Conservation (phyloP, 441 rosid genomes). For the Dalechampia spathulata region DNA sequence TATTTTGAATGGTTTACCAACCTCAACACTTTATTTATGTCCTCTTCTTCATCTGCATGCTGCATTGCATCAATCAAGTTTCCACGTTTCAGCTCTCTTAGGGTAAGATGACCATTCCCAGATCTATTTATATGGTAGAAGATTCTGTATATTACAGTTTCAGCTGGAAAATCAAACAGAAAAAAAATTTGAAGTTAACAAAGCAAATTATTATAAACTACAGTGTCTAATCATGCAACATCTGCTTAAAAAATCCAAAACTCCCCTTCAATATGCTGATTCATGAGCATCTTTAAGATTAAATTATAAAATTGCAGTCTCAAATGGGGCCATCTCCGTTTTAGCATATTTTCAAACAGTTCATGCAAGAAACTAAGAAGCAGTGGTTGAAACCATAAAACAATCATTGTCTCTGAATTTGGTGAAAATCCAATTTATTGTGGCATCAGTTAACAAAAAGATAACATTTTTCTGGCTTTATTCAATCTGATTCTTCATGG, state of each 20-base stretch:
- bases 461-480: too few relatives aligned
- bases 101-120: slow-evolving; percentile 77
- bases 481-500: too few relatives aligned
- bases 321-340: too few relatives aligned
- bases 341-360: not conserved
- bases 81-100: slow-evolving; percentile 88
- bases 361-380: not conserved
- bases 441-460: too few relatives aligned
- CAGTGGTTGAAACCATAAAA: not conserved
- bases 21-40: slow-evolving; percentile 98
- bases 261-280: too few relatives aligned
- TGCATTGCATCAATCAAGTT: slow-evolving; percentile 83
- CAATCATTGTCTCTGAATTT: not conserved
- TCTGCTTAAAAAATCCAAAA: too few relatives aligned
- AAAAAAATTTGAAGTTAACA: slow-evolving; percentile 18
- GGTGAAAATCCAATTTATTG: too few relatives aligned
- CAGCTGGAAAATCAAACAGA: slow-evolving; percentile 54
- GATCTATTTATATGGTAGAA: slow-evolving; percentile 89
- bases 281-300: too few relatives aligned
- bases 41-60: slow-evolving; percentile 96
- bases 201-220: not conserved
- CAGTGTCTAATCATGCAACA: too few relatives aligned
- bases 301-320: too few relatives aligned
- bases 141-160: slow-evolving; percentile 95
- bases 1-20: slow-evolving; percentile 22